Conservation (phyloP, 169 alveolate species). For the Babesia sp. region DNA sequence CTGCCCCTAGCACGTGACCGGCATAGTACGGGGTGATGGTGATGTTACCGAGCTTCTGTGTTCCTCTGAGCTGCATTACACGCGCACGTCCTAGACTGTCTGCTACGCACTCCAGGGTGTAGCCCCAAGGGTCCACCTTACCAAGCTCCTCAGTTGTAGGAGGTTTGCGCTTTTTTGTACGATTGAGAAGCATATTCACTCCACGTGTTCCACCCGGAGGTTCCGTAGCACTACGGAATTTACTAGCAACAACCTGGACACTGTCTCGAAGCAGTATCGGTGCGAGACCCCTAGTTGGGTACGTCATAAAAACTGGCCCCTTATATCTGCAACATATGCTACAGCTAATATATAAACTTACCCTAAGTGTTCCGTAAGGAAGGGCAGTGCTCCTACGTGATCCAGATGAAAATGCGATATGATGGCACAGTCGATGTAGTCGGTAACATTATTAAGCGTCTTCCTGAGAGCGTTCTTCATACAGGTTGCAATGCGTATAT, state of each 20-base stretch:
- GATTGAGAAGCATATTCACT: constrained; percentile 59
- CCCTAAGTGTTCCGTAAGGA: constrained; percentile 92
- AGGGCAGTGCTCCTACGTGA: constrained; percentile 99
- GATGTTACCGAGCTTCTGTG: constrained; percentile 82
- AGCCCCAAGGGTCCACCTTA: constrained; percentile 79
- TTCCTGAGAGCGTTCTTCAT: constrained; percentile 69
- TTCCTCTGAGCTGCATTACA: constrained; percentile 90
- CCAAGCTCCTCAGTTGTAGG: constrained; percentile 54
- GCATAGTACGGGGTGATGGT: constrained; percentile 95
- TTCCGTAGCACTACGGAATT: constrained; percentile 33
- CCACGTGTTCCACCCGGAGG: constrained; percentile 16
- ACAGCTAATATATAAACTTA: constrained; percentile 44
- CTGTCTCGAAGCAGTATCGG: constrained; percentile 96
- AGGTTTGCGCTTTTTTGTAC: constrained; percentile 65
- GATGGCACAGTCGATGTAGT: constrained; percentile 88
- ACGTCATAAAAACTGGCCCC: constrained; percentile 94
- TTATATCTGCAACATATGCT: constrained; percentile 55
- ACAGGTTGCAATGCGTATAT: constrained; percentile 7
- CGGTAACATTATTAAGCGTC: constrained; percentile 86
- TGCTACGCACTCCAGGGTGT: constrained; percentile 83
- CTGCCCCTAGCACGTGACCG: constrained; percentile 98
- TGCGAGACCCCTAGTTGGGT: constrained; percentile 95
- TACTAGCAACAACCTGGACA: constrained; percentile 86
- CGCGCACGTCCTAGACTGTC: constrained; percentile 81
- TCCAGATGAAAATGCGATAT: constrained; percentile 98